Base-by-base conservation (phyloP, 1,284 basidiomycete species). In the Papiliotrema fonsecae region DNA sequence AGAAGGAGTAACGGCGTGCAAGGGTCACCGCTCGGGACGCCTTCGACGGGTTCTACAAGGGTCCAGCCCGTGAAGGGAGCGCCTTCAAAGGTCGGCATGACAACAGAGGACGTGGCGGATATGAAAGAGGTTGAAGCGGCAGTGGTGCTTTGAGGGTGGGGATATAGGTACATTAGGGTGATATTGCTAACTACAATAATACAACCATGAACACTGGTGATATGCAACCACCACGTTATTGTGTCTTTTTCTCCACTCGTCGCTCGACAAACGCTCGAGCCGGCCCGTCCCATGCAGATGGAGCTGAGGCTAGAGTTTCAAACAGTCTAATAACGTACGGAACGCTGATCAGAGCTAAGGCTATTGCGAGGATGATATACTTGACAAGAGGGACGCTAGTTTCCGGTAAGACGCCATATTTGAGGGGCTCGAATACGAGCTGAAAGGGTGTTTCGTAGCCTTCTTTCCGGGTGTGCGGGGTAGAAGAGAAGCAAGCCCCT, bases 341-440 rank as follows among this genome's bases (percentile, higher is more conserved):
- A 7, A 56, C 49, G 22, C 18, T 24, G 3, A 48, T n/a, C 2
- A 45, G 47, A 2, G 54, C 55, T 2, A 47, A 49, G 2, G 42
- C 1, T 6, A 40, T 52, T 27, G 56, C 50, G 18, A 62, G 16
- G 13, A 60, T 4, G 6, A 67, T 57, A n/a, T 42, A 32, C 10
- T 41, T 22, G 14, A 67, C 37, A 3, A 60, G 50, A 4, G 60
- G 54, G 13, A 64, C 9, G 6, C 61, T 57, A 5, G 66, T 66
- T 18, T 42, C 36, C 2, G 69, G 69, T 14, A 72, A 18, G 1
- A 62, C 45, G 13, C 64, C 66, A 2, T 65, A 31, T 14, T 62
- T 25, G 11, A 70, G 54, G 7, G 62, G 69, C 49, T 72, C 69
- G 16, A 72, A 49, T 1, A 61, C 46, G 22, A 70, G 32, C 30